phyloP scores from a whole-genome alignment of 768 basidiomycete genomes.

The Tulasnella sp. region DNA sequence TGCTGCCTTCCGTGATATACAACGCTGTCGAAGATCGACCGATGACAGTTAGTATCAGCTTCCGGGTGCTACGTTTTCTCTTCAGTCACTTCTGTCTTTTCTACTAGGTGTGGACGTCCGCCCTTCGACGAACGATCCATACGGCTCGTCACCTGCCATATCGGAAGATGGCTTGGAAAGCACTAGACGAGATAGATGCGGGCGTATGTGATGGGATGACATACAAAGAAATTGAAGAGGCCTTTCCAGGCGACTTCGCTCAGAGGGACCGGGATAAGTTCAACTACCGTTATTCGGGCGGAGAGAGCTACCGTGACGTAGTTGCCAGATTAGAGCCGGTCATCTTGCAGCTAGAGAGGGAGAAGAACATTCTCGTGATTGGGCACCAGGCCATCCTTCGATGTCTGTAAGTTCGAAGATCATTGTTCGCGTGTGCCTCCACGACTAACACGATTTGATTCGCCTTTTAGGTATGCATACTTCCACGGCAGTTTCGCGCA shows the following conservation, averaged over 20 bases:
- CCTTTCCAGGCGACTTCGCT: slow-evolving; percentile 95
- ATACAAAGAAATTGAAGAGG: slow-evolving; percentile 97
- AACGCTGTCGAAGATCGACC: slow-evolving; percentile 87
- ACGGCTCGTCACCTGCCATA: slow-evolving; percentile 76
- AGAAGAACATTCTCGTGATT: slow-evolving; percentile 93
- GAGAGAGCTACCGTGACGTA: slow-evolving; percentile 97
- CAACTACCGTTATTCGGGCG: slow-evolving; percentile 95
- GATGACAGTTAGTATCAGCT: slow-evolving; percentile 59
- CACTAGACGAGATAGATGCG: slow-evolving; percentile 94
- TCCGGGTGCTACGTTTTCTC: background rate
- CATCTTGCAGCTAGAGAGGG: slow-evolving; percentile 97
- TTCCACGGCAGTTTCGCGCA: slow-evolving; percentile 83
- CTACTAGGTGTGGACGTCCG: slow-evolving; percentile 97
- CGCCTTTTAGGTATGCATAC: slow-evolving; percentile 81
- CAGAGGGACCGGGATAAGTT: slow-evolving; percentile 99
- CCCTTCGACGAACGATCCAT: slow-evolving; percentile 85
- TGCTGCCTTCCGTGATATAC: slow-evolving; percentile 79
- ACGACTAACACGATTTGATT: background rate
- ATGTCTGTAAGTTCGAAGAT: slow-evolving; percentile 41
- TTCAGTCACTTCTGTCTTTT: background rate
- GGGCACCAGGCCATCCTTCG: slow-evolving; percentile 91
- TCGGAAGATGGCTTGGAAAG: slow-evolving; percentile 95
- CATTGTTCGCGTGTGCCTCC: slow-evolving; percentile 3
- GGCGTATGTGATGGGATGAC: slow-evolving; percentile 99
- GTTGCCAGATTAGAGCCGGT: slow-evolving; percentile 92